Evolutionary conservation across 139 green algal genomes (phyloP).

Genomic region (Tetraselmis striata): DNA sequence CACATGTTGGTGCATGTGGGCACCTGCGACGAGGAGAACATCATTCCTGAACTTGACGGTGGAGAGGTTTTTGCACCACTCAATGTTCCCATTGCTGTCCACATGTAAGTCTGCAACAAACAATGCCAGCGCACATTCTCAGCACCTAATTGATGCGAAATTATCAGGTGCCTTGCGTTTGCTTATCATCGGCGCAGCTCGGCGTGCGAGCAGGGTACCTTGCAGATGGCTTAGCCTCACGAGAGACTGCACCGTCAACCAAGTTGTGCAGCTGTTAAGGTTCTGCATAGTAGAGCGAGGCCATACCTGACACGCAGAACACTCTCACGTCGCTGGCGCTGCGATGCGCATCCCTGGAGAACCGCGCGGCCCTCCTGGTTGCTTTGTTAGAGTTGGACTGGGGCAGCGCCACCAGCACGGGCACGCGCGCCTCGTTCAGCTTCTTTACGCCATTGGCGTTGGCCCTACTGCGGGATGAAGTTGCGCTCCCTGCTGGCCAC

Average conservation of each 20-base stretch:
- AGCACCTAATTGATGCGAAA: not conserved
- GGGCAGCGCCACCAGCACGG: not conserved
- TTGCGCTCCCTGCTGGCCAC: too few species aligned
- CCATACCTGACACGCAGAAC: not conserved
- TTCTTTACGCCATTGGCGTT: too few species aligned
- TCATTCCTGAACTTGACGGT: not conserved
- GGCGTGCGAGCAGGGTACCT: too few species aligned
- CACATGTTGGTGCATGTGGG: not conserved
- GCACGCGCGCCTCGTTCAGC: not conserved
- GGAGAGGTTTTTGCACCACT: constrained; percentile 9
- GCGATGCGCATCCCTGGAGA: not conserved
- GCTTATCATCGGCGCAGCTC: not conserved
- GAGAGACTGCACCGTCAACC: too few species aligned
- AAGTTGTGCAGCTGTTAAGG: too few species aligned
- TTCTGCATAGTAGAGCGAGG: too few species aligned
- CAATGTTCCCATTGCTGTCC: constrained; percentile 12
- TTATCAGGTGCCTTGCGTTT: too few species aligned
- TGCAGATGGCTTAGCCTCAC: too few species aligned
- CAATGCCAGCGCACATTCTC: not conserved
- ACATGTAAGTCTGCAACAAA: constrained; percentile 16
- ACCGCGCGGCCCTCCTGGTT: not conserved
- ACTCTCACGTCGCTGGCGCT: not conserved
- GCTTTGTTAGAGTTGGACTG: not conserved
- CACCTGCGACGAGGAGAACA: not conserved
- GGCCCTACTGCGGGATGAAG: too few species aligned